Percentiles rank a stretch among this genome's conserved stretches.
Conservation (phyloP, 352 stramenopile species). For the Phytophthora melonis region DNA sequence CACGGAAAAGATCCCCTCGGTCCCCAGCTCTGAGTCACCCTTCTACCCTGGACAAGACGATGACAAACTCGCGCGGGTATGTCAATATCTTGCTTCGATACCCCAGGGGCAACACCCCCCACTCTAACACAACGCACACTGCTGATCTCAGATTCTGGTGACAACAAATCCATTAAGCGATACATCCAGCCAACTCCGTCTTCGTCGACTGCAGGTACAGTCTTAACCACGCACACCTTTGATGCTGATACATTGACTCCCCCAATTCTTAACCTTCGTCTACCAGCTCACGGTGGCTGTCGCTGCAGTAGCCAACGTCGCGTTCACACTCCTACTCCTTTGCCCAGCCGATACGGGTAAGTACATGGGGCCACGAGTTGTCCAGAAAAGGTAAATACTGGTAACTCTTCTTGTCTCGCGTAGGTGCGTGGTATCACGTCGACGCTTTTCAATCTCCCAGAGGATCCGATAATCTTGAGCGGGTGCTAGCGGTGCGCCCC, state of each 20-base stretch:
- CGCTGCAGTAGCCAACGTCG: conserved; percentile 28
- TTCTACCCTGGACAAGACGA: conserved; percentile 17
- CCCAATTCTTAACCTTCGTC: neutral
- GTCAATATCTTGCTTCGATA: neutral
- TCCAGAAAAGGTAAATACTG: neutral
- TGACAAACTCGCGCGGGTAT: conserved; percentile 29
- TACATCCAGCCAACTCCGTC: conserved; percentile 34
- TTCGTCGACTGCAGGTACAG: conserved; percentile 48
- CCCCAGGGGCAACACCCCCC: neutral
- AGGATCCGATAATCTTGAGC: conserved; percentile 31
- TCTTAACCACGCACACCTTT: too few relatives aligned
- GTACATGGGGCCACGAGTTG: neutral
- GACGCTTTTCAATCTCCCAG: conserved; percentile 47
- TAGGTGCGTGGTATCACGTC: conserved; percentile 65
- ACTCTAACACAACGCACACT: neutral
- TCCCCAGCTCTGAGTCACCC: neutral
- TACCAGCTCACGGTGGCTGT: conserved; percentile 16
- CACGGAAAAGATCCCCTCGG: conserved; percentile 3
- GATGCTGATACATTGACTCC: too few relatives aligned
- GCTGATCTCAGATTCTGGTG: conserved; percentile 42
- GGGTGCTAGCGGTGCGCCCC: conserved; percentile 42
- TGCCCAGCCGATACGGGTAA: conserved; percentile 40
- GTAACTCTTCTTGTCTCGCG: neutral
- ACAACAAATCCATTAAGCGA: conserved; percentile 52
- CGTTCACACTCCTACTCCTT: conserved; percentile 43